phyloP scores from a whole-genome alignment of 2,329 filamentous ascomycete genomes.

The Cryphonectria carpinicola region DNA sequence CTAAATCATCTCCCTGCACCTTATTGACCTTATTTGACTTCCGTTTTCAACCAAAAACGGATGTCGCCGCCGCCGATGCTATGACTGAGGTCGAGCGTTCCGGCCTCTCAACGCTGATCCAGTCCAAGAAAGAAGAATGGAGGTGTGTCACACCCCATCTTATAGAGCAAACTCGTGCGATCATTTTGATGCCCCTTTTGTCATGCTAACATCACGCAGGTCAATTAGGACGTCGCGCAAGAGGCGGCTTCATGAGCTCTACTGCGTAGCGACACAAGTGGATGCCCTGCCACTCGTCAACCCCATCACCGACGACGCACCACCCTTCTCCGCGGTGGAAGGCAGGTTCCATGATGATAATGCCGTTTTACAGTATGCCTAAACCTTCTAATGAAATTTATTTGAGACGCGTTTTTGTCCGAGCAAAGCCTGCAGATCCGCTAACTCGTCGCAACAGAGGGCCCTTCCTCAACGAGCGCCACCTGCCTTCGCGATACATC shows the following conservation, averaged over 20 bases:
- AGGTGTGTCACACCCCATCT: slow-evolving; percentile 53
- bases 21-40: slow-evolving; percentile 48
- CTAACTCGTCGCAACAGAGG: slow-evolving; percentile 32
- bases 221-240: slow-evolving; percentile 82
- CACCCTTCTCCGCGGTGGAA: slow-evolving; percentile 55
- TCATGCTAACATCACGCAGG: slow-evolving; percentile 54
- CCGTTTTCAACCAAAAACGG: slow-evolving; percentile 67
- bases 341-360: slow-evolving; percentile 59
- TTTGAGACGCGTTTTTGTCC: slow-evolving; percentile 31
- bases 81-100: slow-evolving; percentile 72
- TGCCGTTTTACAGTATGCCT: slow-evolving; percentile 64
- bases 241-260: slow-evolving; percentile 88
- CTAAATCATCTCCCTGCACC: slow-evolving; percentile 38
- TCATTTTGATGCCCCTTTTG: slow-evolving; percentile 49
- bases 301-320: slow-evolving; percentile 61
- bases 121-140: slow-evolving; percentile 65
- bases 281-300: slow-evolving; percentile 63
- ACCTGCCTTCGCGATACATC: slow-evolving; percentile 30
- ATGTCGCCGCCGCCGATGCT: slow-evolving; percentile 70
- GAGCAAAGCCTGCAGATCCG: slow-evolving; percentile 27
- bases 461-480: slow-evolving; percentile 29
- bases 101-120: slow-evolving; percentile 69
- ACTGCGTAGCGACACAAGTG: slow-evolving; percentile 74
- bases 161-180: slow-evolving; percentile 56
- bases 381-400: slow-evolving; percentile 28